Conservation (phyloP, 176 grass and related monocot species). For the Thalia dealbata region DNA sequence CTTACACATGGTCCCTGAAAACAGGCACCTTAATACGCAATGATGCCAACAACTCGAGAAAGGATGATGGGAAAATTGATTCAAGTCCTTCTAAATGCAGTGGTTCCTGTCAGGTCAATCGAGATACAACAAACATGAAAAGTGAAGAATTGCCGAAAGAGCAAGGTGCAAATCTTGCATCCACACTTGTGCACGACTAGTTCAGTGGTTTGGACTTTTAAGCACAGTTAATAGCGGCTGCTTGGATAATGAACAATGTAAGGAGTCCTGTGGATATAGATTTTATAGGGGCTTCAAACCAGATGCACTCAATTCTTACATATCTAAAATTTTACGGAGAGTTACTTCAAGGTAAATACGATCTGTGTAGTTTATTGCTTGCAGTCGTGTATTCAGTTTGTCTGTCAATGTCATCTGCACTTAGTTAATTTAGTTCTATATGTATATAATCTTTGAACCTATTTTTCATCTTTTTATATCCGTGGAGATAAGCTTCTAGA, state of each 20-base stretch:
- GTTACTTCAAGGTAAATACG: conserved; percentile 72
- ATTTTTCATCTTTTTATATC: background rate
- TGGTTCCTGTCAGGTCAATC: conserved; percentile 14
- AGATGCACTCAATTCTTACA: conserved; percentile 62
- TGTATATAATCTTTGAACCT: background rate
- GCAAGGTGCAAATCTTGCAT: conserved; percentile 31
- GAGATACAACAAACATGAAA: conserved; percentile 22
- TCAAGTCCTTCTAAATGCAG: conserved; percentile 25
- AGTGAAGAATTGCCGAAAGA: conserved; percentile 32
- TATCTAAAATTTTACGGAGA: conserved; percentile 93
- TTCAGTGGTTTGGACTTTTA: conserved; percentile 20
- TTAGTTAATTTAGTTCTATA: too few species aligned
- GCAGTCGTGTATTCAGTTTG: background rate
- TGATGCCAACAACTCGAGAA: conserved; percentile 21
- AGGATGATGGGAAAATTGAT: conserved; percentile 18
- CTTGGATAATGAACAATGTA: conserved; percentile 22
- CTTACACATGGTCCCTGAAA: conserved; percentile 40
- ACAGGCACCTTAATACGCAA: conserved; percentile 34
- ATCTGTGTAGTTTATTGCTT: background rate
- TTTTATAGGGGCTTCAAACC: conserved; percentile 35
- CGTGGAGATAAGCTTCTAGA: too few species aligned
- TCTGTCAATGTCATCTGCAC: too few species aligned
- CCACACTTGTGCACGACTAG: conserved; percentile 24
- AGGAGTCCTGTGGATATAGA: conserved; percentile 25
- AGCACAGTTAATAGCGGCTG: conserved; percentile 32